Evolutionary conservation across 306 rosid genomes (phyloP).

Genomic region (Gastrolobium villosum): DNA sequence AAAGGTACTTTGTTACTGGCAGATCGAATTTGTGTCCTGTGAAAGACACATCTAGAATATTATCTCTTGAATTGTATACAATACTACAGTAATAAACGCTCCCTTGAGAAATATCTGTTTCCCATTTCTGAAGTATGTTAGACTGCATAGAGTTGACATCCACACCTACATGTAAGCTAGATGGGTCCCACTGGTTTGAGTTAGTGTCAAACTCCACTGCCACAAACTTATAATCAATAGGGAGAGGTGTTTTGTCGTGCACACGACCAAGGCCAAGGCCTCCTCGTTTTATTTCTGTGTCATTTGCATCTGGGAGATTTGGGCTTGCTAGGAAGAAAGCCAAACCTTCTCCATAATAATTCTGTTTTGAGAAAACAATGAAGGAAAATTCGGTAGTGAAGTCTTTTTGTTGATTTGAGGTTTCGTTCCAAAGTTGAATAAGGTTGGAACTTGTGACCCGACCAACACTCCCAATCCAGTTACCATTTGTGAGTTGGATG

Average conservation of each 20-base stretch:
- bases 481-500: slow-evolving; percentile 9
- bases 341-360: slow-evolving; percentile 44
- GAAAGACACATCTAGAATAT: not conserved
- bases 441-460: not conserved
- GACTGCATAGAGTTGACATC: slow-evolving; percentile 36
- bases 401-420: slow-evolving; percentile 34
- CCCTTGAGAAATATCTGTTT: not conserved
- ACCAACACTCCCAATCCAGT: slow-evolving; percentile 23
- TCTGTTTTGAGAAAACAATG: slow-evolving; percentile 28
- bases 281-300: not conserved
- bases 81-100: not conserved
- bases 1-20: not conserved
- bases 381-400: slow-evolving; percentile 58
- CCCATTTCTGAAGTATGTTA: not conserved
- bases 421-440: slow-evolving; percentile 49
- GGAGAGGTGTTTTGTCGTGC: not conserved
- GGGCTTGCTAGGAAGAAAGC: slow-evolving; percentile 58
- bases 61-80: not conserved
- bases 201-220: slow-evolving; percentile 64
- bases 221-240: slow-evolving; percentile 32
- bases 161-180: slow-evolving; percentile 25
- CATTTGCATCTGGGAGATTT: not conserved
- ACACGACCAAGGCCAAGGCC: slow-evolving; percentile 49
- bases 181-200: slow-evolving; percentile 42
- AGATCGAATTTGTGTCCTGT: not conserved